Evolutionary conservation across 1,139 yeast species (phyloP).

Genomic region (Scheffersomyces illinoinensis): DNA sequence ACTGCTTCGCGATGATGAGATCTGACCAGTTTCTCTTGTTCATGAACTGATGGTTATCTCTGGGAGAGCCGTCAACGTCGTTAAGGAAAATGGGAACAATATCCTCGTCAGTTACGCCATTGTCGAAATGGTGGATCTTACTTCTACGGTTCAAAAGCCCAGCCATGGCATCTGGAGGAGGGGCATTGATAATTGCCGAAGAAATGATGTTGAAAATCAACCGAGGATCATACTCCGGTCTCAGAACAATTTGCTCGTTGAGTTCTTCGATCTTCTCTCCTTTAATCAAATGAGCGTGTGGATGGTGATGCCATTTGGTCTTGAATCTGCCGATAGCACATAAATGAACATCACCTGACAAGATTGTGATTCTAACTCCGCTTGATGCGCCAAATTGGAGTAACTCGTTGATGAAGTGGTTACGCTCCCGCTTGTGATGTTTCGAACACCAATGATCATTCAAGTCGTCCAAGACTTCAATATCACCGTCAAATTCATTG

Average conservation of each 20-base stretch:
- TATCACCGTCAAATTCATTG: conserved; percentile 88
- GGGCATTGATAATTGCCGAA: conserved; percentile 88
- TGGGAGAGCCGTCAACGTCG: conserved; percentile 58
- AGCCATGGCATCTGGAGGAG: conserved; percentile 91
- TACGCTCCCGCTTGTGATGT: conserved; percentile 79
- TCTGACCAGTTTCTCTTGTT: conserved; percentile 80
- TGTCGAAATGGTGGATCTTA: conserved; percentile 64
- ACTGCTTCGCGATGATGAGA: conserved; percentile 40
- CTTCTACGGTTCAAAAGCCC: conserved; percentile 63
- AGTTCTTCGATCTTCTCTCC: conserved; percentile 27
- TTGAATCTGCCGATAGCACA: conserved; percentile 80
- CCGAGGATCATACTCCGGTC: conserved; percentile 71
- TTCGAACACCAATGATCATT: conserved; percentile 96
- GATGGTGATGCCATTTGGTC: conserved; percentile 54
- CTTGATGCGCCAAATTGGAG: conserved; percentile 62
- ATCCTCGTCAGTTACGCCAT: conserved; percentile 67
- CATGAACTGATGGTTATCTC: conserved; percentile 62
- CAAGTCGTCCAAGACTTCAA: conserved; percentile 87
- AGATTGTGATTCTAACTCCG: conserved; percentile 75
- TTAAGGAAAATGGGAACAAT: conserved; percentile 67
- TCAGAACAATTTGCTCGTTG: conserved; percentile 38
- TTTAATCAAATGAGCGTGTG: conserved; percentile 29
- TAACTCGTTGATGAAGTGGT: conserved; percentile 54
- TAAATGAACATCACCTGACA: conserved; percentile 92
- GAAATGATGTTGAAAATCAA: conserved; percentile 81